phyloP scores from a whole-genome alignment of 768 basidiomycete species.

The Paxillus involutus region DNA sequence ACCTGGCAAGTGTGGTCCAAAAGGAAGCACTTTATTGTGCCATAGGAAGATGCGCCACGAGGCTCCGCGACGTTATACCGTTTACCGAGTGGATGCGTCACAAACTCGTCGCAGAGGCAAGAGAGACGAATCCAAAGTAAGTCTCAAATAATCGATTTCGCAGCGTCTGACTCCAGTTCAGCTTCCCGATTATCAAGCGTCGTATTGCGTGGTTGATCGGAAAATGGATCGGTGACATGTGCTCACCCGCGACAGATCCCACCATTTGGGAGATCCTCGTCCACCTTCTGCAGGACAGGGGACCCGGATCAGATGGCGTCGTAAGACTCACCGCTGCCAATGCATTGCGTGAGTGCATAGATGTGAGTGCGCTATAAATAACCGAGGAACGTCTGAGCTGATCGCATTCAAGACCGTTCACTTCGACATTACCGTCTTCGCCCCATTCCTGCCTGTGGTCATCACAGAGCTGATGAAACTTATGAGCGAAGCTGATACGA shows the following conservation, averaged over 20 bases:
- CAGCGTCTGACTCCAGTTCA: constrained; percentile 29
- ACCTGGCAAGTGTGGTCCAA: constrained; percentile 63
- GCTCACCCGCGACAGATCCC: constrained; percentile 55
- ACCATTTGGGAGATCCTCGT: constrained; percentile 80
- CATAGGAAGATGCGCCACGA: constrained; percentile 75
- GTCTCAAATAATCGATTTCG: constrained; percentile 12
- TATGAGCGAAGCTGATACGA: constrained; percentile 68
- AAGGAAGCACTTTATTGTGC: constrained; percentile 90
- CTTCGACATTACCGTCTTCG: constrained; percentile 63
- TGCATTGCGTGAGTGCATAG: constrained; percentile 78
- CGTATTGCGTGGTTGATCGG: constrained; percentile 94
- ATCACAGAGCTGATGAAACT: constrained; percentile 69
- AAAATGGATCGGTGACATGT: constrained; percentile 78
- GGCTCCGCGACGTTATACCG: constrained; percentile 60
- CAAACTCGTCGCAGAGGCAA: constrained; percentile 59
- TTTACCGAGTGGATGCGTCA: constrained; percentile 71
- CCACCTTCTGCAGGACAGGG: constrained; percentile 69
- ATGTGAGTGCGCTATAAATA: constrained; percentile 55
- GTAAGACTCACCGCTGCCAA: constrained; percentile 84
- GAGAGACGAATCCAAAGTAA: constrained; percentile 58
- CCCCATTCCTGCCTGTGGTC: constrained; percentile 62
- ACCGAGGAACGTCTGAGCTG: constrained; percentile 2
- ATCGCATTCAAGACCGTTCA: constrained; percentile 49
- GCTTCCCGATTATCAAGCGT: constrained; percentile 91
- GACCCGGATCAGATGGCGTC: constrained; percentile 74